phyloP scores from a whole-genome alignment of 1,284 basidiomycete genomes.

The Ustilago trichophora region DNA sequence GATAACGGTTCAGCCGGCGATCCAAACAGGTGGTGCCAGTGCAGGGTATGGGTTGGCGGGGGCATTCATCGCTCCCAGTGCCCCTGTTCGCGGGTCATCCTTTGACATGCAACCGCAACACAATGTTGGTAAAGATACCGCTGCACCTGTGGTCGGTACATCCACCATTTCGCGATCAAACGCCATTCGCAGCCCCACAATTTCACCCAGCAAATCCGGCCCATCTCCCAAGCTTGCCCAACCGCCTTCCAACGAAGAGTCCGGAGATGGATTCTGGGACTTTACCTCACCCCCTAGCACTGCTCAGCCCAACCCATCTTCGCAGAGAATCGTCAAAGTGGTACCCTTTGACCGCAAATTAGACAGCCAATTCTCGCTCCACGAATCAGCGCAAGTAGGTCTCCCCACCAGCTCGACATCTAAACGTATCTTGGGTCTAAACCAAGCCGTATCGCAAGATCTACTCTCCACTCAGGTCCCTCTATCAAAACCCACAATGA shows the following conservation, averaged over 20 bases:
- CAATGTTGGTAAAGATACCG: too few species aligned
- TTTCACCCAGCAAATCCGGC: conserved; percentile 10
- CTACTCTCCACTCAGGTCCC: too few species aligned
- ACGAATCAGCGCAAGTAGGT: background rate
- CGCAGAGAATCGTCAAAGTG: conserved; percentile 3
- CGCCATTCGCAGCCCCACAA: conserved; percentile 7
- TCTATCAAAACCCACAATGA: too few species aligned
- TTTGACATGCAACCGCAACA: background rate
- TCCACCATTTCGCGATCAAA: conserved; percentile 8
- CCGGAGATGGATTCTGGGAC: conserved; percentile 9
- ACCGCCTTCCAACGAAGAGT: background rate
- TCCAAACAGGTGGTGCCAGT: background rate
- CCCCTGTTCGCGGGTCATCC: conserved; percentile 12
- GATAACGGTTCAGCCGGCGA: too few species aligned
- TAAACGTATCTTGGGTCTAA: conserved; percentile 13
- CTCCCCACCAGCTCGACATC: conserved; percentile 17
- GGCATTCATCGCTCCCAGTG: conserved; percentile 12
- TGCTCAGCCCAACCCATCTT: background rate
- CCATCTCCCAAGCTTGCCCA: background rate
- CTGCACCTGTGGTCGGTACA: background rate
- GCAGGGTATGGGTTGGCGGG: conserved; percentile 20
- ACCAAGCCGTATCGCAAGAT: conserved; percentile 6
- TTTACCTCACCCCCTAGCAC: background rate
- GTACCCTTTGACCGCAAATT: conserved; percentile 5
- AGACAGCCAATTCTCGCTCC: conserved; percentile 21